A percentile compares a stretch with the other conserved stretches of the same genome.
These are phyloP conservation scores for Sclerotinia borealis DNA, from an alignment of 2,329 filamentous ascomycete species.

Conservation along the genomic window DNA sequence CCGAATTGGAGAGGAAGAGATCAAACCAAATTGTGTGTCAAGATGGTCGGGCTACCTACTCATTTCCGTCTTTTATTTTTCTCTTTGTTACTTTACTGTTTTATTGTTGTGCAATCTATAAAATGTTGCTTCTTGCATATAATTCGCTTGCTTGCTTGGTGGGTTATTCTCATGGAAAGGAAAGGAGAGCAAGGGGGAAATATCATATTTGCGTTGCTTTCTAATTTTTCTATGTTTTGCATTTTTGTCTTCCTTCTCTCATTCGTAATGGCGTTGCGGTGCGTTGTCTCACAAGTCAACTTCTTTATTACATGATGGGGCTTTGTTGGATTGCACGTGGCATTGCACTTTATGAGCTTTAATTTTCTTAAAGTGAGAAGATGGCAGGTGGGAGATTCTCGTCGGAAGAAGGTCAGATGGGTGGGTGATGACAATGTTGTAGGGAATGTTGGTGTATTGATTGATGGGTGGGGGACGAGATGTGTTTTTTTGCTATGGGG, in stretches of 20 bases:
- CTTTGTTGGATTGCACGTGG: slow-evolving; percentile 1
- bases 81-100: neutral
- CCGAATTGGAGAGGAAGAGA: slow-evolving; percentile 1
- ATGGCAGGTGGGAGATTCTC: neutral
- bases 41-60: neutral
- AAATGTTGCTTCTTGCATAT: slow-evolving; percentile 5
- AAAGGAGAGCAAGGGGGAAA: neutral
- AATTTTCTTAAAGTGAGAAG: neutral
- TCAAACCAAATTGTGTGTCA: slow-evolving; percentile 1
- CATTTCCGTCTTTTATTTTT: neutral
- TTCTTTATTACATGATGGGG: slow-evolving; percentile 2
- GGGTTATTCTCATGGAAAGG: neutral
- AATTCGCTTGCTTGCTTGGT: slow-evolving; percentile 1
- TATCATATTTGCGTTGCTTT: neutral
- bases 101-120: slow-evolving; percentile 1
- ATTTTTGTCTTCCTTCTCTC: neutral
- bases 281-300: neutral
- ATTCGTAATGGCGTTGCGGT: neutral
- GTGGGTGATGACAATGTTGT: neutral
- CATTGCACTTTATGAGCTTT: neutral
- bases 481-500: neutral
- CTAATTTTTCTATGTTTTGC: neutral
- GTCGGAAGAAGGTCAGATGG: neutral
- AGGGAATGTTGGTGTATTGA: neutral
- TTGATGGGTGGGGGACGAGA: neutral